phyloP scores from a whole-genome alignment of 306 rosid species.

The Acacia confusa region DNA sequence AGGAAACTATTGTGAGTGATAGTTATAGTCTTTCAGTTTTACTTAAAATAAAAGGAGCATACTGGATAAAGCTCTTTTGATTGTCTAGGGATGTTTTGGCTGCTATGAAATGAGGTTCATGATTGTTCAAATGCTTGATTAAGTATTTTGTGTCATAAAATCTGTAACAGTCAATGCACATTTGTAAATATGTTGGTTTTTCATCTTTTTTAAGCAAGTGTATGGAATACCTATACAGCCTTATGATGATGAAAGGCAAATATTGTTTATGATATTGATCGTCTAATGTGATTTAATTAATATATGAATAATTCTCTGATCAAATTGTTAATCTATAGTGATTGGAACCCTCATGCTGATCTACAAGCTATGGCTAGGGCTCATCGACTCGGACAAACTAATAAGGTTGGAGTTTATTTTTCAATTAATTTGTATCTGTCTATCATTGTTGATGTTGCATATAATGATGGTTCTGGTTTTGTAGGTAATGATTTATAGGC shows the following conservation, averaged over 20 bases:
- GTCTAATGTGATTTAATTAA: slow-evolving; percentile 7
- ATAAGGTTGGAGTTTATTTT: slow-evolving; percentile 62
- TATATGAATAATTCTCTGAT: slow-evolving; percentile 24
- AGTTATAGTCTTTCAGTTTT: neutral
- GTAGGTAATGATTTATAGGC: slow-evolving; percentile 96
- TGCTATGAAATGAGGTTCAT: neutral
- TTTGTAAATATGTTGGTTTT: neutral
- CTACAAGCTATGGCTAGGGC: slow-evolving; percentile 99
- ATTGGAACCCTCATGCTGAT: slow-evolving; percentile 99
- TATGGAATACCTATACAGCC: neutral
- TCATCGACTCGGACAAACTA: slow-evolving; percentile 98
- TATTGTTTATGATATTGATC: slow-evolving; percentile 11
- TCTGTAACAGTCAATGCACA: neutral
- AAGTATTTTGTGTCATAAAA: neutral
- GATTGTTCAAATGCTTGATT: slow-evolving; percentile 12
- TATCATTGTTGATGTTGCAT: neutral
- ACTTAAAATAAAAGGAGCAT: neutral
- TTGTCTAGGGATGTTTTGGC: slow-evolving; percentile 21
- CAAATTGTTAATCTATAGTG: slow-evolving; percentile 52
- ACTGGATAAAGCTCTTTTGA: neutral
- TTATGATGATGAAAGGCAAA: neutral
- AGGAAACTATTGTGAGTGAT: neutral
- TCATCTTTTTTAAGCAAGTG: neutral
- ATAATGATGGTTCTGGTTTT: slow-evolving; percentile 35
- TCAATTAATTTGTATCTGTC: slow-evolving; percentile 23